Evolutionary conservation across 441 rosid species (phyloP).

Genomic region (Corymbia calophylla): DNA sequence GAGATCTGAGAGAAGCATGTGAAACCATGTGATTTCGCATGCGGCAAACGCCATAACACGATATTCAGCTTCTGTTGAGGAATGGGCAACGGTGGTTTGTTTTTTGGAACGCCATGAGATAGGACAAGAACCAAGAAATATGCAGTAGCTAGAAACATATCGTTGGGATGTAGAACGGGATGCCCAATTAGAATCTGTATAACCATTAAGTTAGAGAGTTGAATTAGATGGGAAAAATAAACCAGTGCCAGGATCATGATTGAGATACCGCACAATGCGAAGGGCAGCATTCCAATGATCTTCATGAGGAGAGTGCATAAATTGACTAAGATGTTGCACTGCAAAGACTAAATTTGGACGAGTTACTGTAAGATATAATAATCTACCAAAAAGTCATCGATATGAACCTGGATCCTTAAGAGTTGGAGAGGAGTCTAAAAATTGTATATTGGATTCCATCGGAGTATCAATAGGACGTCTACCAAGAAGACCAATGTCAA

Average conservation of each 20-base stretch:
- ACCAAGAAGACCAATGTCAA: neutral
- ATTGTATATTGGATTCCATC: neutral
- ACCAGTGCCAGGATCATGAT: neutral
- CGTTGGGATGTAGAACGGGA: neutral
- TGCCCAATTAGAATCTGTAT: neutral
- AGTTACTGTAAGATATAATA: neutral
- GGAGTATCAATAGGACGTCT: neutral
- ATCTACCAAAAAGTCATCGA: neutral
- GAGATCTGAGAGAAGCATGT: neutral
- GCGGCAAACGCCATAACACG: neutral
- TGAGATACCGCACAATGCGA: neutral
- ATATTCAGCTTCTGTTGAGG: accelerated
- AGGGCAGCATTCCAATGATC: neutral
- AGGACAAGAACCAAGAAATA: neutral
- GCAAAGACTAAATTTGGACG: neutral
- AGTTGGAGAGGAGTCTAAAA: neutral
- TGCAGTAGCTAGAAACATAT: neutral
- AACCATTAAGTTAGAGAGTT: neutral
- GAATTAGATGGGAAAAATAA: neutral
- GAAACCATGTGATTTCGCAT: neutral
- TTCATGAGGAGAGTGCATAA: neutral
- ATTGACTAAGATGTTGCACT: neutral
- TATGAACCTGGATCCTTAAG: neutral
- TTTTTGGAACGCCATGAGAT: neutral
- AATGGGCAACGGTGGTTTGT: neutral